Evolutionary conservation across 257 asterid genomes (phyloP).

Genomic region (Solanum megistacrolobum): DNA sequence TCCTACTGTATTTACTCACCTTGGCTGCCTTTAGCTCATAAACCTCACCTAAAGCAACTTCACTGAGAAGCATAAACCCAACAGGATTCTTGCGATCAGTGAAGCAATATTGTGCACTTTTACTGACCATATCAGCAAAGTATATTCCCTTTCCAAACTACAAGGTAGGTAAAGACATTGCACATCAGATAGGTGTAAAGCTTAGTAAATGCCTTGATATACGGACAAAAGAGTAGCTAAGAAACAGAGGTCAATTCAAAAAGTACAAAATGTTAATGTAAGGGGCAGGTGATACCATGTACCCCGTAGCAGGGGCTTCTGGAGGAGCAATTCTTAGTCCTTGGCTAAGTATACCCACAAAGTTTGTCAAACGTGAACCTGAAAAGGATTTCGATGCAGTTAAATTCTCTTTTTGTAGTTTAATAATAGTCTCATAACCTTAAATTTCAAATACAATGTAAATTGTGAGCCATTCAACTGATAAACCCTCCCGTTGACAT

Average conservation of each 20-base stretch:
- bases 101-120: conserved; percentile 96
- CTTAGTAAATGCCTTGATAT: background rate
- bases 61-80: conserved; percentile 93
- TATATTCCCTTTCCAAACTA: conserved; percentile 96
- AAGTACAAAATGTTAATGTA: background rate
- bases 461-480: background rate
- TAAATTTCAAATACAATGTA: background rate
- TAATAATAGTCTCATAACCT: background rate
- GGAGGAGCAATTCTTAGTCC: conserved; percentile 98
- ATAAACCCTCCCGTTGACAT: background rate
- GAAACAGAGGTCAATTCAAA: background rate
- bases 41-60: conserved; percentile 90
- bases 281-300: conserved; percentile 51
- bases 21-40: conserved; percentile 64
- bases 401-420: background rate
- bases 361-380: conserved; percentile 94
- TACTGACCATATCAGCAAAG: conserved; percentile 94
- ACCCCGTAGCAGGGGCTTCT: conserved; percentile 98
- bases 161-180: conserved; percentile 7
- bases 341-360: conserved; percentile 93
- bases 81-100: conserved; percentile 71
- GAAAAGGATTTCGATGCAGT: conserved; percentile 2
- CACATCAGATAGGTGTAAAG: background rate
- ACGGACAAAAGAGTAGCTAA: background rate
- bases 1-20: conserved; percentile 26